Evolutionary conservation across 345 rosid species (phyloP).

Genomic region (Mangifera indica): DNA sequence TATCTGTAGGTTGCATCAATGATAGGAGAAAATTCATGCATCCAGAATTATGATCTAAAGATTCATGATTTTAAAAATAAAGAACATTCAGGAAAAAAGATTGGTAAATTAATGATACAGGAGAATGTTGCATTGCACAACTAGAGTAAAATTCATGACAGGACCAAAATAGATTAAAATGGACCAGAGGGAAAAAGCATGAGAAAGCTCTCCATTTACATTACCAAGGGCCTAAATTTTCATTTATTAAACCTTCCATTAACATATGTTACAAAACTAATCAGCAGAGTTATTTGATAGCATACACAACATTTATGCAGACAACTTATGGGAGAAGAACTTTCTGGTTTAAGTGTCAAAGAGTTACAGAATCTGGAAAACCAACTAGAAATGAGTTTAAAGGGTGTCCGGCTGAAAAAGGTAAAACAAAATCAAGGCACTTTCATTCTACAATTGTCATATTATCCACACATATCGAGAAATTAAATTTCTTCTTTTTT

Average conservation of each 20-base stretch:
- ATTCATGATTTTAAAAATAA: too few species aligned
- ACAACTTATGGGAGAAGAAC: conserved; percentile 80
- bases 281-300: not conserved
- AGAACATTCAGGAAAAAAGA: too few species aligned
- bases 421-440: conserved; percentile 23
- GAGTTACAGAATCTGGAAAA: conserved; percentile 68
- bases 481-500: not conserved
- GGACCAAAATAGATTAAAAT: too few species aligned
- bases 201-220: too few species aligned
- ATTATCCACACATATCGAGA: not conserved
- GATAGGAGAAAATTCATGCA: not conserved
- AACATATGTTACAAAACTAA: not conserved
- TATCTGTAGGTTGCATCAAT: not conserved
- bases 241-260: not conserved
- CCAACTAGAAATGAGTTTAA: conserved; percentile 68
- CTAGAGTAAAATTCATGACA: not conserved
- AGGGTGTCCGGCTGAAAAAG: conserved; percentile 63
- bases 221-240: too few species aligned
- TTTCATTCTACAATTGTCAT: not conserved
- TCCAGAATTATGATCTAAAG: not conserved
- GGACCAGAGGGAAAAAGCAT: too few species aligned
- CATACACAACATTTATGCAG: conserved; percentile 31
- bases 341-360: conserved; percentile 58
- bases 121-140: not conserved
- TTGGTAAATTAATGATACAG: too few species aligned